Base-by-base conservation (phyloP, 2,329 filamentous ascomycete genomes). In the Claviceps quebecensis region DNA sequence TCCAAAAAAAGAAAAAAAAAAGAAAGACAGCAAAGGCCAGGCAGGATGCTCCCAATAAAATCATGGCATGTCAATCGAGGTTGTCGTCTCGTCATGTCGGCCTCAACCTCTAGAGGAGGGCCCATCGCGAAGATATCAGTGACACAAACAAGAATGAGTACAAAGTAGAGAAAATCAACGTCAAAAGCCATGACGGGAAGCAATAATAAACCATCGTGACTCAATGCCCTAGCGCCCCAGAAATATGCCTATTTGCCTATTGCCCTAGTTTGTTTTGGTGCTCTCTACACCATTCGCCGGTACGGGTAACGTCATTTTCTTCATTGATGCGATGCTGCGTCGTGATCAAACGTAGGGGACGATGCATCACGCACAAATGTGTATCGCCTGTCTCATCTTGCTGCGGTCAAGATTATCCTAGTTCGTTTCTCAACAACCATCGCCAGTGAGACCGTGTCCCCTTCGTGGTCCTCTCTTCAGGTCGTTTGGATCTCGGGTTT, bases 241-340 rank as follows among this genome's bases (percentile, higher is more conserved):
- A 58, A 34, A 61, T 63, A 65, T 66, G 60, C 63, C 62, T 64
- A 57, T 62, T 63, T 34, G 29, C 29, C 29, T 34, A 34, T 34
- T 34, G 29, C 29, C 29, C 29, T 34, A 34, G 60, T 59, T 64
- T 41, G 17, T 43, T 34, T 46, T 41, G 40, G 22, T 60, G 47
- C 19, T 60, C 59, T 52, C 59, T 67, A 63, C 66, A 64, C 66
- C 66, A 63, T 68, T 66, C 66, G 66, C 66, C 66, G 60, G 58
- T 65, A 59, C 60, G 62, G 58, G 60, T 62, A 57, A 57, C 61
- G 58, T 60, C 56, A 56, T 62, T 61, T 61, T 54, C 57, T 63
- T 65, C 59, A 59, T 64, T 56, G 56, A 58, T 60, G 59, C 56
- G 58, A 65, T 63, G 63, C 59, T 63, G 59, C 61, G 59, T 65